These are phyloP conservation scores for Melampsora americana DNA, from an alignment of 1,284 basidiomycete genomes.

Conservation along the genomic window DNA sequence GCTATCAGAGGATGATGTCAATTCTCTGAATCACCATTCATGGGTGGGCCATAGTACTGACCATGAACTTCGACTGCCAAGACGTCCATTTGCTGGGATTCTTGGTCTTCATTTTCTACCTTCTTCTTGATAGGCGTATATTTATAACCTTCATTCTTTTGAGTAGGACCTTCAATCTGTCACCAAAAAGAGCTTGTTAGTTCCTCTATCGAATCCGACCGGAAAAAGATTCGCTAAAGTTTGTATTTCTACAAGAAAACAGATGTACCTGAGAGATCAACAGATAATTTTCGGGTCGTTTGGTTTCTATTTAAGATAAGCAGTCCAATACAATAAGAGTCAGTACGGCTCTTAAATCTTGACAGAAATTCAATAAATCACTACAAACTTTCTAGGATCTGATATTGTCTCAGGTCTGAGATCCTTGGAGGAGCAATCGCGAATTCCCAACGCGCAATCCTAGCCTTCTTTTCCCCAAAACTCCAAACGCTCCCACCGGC, in stretches of 20 bases:
- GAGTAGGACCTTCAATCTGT: constrained; percentile 43
- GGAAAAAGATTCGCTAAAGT: too few species aligned
- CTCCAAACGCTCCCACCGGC: not conserved
- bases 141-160: constrained; percentile 37
- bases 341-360: not conserved
- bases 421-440: constrained; percentile 64
- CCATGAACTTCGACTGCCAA: constrained; percentile 81
- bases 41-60: constrained; percentile 53
- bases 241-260: too few species aligned
- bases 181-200: not conserved
- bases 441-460: constrained; percentile 67
- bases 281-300: constrained; percentile 25
- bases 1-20: not conserved
- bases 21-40: not conserved
- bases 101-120: constrained; percentile 56
- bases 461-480: constrained; percentile 23
- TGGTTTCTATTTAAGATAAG: not conserved
- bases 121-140: constrained; percentile 35
- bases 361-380: too few species aligned
- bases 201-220: too few species aligned
- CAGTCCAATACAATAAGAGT: not conserved
- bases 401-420: constrained; percentile 59
- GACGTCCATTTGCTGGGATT: constrained; percentile 73
- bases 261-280: constrained; percentile 39
- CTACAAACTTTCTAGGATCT: not conserved